These are phyloP conservation scores for Delitschia confertaspora DNA, from an alignment of 495 filamentous ascomycete genomes.

Conservation along the genomic window DNA sequence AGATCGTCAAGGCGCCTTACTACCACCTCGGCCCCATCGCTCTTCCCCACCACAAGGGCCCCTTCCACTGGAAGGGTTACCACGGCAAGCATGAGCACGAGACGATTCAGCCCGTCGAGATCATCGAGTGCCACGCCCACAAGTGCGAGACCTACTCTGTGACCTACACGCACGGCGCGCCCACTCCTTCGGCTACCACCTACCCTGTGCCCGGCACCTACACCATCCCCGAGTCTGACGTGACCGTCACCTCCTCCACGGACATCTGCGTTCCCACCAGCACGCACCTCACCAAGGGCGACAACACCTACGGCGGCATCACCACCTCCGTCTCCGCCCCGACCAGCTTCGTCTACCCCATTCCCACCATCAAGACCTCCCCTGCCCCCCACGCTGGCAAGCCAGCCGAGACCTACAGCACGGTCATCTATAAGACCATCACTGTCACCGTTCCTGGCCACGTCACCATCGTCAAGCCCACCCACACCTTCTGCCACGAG, in stretches of 20 bases:
- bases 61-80: neutral
- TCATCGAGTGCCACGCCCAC: conserved; percentile 14
- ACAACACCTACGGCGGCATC: conserved; percentile 11
- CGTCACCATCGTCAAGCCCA: conserved; percentile 16
- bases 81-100: neutral
- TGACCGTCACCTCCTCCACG: conserved; percentile 7
- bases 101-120: conserved; percentile 7
- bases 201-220: conserved; percentile 8
- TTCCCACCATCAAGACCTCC: conserved; percentile 9
- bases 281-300: neutral
- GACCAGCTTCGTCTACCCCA: conserved; percentile 5
- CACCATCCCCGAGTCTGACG: conserved; percentile 9
- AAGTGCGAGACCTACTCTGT: conserved; percentile 7
- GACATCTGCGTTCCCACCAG: conserved; percentile 1
- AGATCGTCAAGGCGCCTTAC: conserved; percentile 6
- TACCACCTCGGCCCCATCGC: conserved; percentile 13
- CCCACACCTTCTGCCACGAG: conserved; percentile 2
- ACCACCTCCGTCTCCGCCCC: conserved; percentile 5
- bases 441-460: conserved; percentile 5
- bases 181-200: conserved; percentile 11
- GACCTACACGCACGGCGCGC: conserved; percentile 10
- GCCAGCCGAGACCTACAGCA: conserved; percentile 4
- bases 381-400: conserved; percentile 13
- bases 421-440: conserved; percentile 10
- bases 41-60: conserved; percentile 13